Evolutionary conservation across 2,329 filamentous ascomycete genomes (phyloP), one percentile per base, ranked within the genome.

Genomic region (Talaromyces sp.): DNA sequence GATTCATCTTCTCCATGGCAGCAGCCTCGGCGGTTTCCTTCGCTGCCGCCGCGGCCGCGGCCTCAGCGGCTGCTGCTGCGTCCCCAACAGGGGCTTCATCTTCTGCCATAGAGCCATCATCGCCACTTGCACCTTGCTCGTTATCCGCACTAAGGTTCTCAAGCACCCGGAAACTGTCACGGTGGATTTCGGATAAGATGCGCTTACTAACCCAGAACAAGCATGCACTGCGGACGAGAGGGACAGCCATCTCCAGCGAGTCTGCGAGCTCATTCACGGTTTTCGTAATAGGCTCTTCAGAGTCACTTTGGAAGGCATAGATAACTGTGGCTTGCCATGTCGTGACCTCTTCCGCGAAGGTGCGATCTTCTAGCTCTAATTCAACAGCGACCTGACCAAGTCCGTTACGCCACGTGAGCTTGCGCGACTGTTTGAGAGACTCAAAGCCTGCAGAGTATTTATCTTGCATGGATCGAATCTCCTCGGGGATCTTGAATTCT

Each of bases 291-390:
- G 67, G 58, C 5, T 50, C 48, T 17, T 56, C 69, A n/a, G 66
- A 62, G 1, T 69, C 67, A 7, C 78, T 74, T 55, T 89, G 81
- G 68, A 97, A 97, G 1, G 89, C 88, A 68, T 91, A 86, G 54
- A 97, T 91, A 33, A 97, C 88, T 7, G 88, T 88, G 5, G 92
- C 91, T 71, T 96, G 90, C 80, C 91, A 95, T 1, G 90, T 90
- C 51, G 91, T 87, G 33, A 91, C 86, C 49, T 89, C 82, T 39
- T 82, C 80, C 14, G 80, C 76, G 51, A 96, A 79, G 0, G 82
- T 84, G 19, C 94, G 87, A 71, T 97, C 94, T 61, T 88, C 83
- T 1, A 99, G 79, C 60, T 93, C 88, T 1, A 99, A 81, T 58
- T 90, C 88, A 8, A 99, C 86, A 0, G 82, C 86, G 13, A 90